Base-by-base conservation (phyloP, 1,139 yeast genomes). In the Blastobotrys aristatus region DNA sequence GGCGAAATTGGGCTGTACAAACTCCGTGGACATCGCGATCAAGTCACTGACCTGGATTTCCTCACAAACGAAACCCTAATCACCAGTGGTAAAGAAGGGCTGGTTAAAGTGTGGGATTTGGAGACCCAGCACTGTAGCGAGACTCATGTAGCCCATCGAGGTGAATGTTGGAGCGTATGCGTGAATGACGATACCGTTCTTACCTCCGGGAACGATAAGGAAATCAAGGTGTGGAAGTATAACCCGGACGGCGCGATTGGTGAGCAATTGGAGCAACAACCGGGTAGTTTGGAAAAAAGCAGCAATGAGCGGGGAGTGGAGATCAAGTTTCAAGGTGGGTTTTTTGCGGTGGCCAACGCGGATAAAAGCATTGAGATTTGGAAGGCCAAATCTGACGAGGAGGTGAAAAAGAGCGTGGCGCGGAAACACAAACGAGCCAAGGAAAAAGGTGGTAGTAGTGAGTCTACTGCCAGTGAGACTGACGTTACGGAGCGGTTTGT, bases 71-170 rank as follows among this genome's bases (percentile, higher is more conserved):
- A 83, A 53, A 86, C 85, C 75, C 69, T 92, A 29, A 58, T 89
- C 35, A 80, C 89, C 56, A 80, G 83, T 1, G 79, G 95, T 5
- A 90, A 89, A 62, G 98, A 92, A 64, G 97, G 98, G 1, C 71
- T 89, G 48, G 74, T 92, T 56, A 92, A 92, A 63, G 68, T 92
- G 38, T 92, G 99, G 99, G 97, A 92, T 62, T 69, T 92, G 55
- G 83, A 81, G 60, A 72, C 94, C 11, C 90, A 86, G 62, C 96
- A 88, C 63, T 88, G 97, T 68, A 73, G 89, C 14, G 99, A 92
- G 65, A 89, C 97, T 0, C 97, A 89, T 64, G 80, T 90, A 53
- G 96, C 97, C 1, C 96, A 89, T 62, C 76, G 87, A 14, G 89
- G 89, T 53, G 97, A 92, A 66, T 87, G 96, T 68, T 90, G 97